These are phyloP conservation scores for Neurospora pannonica DNA, from an alignment of 495 filamentous ascomycete species.

Conservation along the genomic window DNA sequence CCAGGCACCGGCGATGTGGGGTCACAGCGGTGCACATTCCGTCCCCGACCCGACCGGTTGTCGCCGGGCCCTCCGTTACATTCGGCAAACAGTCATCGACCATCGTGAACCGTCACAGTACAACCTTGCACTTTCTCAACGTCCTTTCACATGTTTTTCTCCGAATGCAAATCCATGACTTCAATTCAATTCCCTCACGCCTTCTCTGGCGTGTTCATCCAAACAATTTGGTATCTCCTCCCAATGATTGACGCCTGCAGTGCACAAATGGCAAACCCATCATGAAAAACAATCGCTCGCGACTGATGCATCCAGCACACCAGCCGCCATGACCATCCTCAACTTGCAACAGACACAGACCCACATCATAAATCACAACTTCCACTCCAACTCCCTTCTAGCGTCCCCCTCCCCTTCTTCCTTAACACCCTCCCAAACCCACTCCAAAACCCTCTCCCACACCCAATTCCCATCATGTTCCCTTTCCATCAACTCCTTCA, in stretches of 20 bases:
- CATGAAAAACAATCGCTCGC: background rate
- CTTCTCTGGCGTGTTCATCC: background rate
- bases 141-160: background rate
- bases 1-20: background rate
- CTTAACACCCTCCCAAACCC: slow-evolving; percentile 23
- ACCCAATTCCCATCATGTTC: slow-evolving; percentile 34
- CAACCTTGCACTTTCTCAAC: background rate
- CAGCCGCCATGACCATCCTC: background rate
- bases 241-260: background rate
- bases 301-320: background rate
- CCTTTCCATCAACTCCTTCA: slow-evolving; percentile 14
- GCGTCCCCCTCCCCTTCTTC: background rate
- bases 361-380: background rate
- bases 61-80: background rate
- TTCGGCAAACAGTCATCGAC: background rate
- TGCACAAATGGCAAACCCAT: background rate
- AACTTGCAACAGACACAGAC: too few relatives aligned
- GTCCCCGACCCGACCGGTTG: background rate
- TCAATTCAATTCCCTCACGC: background rate
- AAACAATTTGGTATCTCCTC: background rate
- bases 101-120: background rate
- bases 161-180: background rate
- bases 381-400: background rate
- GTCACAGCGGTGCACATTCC: background rate
- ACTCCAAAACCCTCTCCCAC: slow-evolving; percentile 34